Evolutionary conservation across 441 rosid genomes (phyloP).

Genomic region (Daphne laureola): DNA sequence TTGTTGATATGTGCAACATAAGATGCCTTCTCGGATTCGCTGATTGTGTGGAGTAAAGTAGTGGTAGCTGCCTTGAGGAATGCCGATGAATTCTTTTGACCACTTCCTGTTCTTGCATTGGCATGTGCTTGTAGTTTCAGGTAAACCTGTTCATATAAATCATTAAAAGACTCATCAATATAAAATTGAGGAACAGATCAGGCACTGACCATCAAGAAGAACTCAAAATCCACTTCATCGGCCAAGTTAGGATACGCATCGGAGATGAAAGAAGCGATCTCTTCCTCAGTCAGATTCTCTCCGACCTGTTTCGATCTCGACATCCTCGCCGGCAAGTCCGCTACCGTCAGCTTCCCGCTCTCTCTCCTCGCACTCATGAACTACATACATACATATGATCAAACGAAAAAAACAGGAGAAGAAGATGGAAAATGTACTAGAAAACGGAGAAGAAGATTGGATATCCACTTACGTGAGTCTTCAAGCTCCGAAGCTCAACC

Average conservation of each 20-base stretch:
- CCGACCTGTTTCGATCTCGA: conserved; percentile 74
- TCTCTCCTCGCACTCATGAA: conserved; percentile 88
- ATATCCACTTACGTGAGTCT: conserved; percentile 54
- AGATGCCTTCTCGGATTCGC: conserved; percentile 83
- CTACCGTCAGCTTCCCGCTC: conserved; percentile 76
- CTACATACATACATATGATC: conserved; percentile 28
- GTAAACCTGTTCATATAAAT: conserved; percentile 44
- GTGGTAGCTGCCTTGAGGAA: conserved; percentile 94
- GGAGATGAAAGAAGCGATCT: conserved; percentile 55
- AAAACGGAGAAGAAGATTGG: not conserved
- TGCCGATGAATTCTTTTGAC: conserved; percentile 67
- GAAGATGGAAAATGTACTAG: not conserved
- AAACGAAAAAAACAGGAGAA: conserved; percentile 1
- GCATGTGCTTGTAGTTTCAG: conserved; percentile 83
- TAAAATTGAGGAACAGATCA: not conserved
- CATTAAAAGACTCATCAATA: not conserved
- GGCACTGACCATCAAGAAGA: conserved; percentile 30
- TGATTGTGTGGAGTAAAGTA: conserved; percentile 80
- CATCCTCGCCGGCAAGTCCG: conserved; percentile 81
- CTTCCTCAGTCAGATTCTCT: conserved; percentile 69
- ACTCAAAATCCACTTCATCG: conserved; percentile 94
- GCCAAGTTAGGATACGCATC: conserved; percentile 49
- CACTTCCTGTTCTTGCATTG: conserved; percentile 57
- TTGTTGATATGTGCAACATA: conserved; percentile 90
- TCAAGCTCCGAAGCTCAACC: conserved; percentile 93